These are phyloP conservation scores for Spergularia marina DNA, from an alignment of 148 eudicot species.

Conservation along the genomic window DNA sequence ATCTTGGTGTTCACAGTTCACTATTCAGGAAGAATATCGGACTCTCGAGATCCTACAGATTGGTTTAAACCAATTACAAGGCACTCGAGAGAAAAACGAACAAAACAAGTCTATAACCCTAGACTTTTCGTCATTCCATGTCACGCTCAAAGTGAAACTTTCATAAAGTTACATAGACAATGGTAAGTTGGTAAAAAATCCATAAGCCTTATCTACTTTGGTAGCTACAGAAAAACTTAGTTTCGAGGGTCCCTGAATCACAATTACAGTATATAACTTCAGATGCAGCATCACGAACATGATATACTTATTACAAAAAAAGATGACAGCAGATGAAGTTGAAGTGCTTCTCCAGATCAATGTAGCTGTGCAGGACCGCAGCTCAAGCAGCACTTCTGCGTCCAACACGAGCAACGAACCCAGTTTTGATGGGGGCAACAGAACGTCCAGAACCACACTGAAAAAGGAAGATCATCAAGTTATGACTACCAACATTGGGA, in stretches of 20 bases:
- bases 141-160: too few species aligned
- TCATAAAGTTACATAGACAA: too few species aligned
- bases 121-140: too few species aligned
- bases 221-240: background rate
- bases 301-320: background rate
- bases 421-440: conserved; percentile 25
- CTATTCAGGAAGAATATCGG: too few species aligned
- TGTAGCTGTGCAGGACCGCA: background rate
- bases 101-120: too few species aligned
- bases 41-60: too few species aligned
- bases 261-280: background rate
- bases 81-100: too few species aligned
- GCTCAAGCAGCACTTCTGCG: conserved; percentile 14
- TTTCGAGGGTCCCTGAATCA: background rate
- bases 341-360: background rate
- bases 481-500: too few species aligned
- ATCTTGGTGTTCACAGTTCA: too few species aligned
- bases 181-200: too few species aligned
- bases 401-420: conserved; percentile 34
- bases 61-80: too few species aligned
- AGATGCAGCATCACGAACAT: background rate
- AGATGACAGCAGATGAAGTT: background rate
- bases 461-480: background rate
- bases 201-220: too few species aligned
- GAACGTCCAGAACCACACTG: conserved; percentile 34